phyloP scores from a whole-genome alignment of 208 protist species.

The Leishmania martiniquensis region DNA sequence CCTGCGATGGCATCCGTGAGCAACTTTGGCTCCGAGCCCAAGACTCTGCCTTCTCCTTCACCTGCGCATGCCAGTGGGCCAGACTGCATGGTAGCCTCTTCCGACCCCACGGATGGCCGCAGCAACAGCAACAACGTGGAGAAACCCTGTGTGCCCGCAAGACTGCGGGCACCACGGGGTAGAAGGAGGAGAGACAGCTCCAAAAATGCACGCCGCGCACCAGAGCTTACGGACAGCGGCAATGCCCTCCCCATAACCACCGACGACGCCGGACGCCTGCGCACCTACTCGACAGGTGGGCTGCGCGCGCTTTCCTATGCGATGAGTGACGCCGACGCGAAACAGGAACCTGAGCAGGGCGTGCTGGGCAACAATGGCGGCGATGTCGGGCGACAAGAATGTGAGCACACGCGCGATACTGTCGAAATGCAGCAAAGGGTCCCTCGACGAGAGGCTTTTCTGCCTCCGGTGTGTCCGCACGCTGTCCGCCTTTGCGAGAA shows the following conservation, averaged over 20 bases:
- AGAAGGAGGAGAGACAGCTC: background rate
- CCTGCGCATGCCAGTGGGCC: background rate
- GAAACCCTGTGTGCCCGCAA: background rate
- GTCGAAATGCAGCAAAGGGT: background rate
- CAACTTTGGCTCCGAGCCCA: background rate
- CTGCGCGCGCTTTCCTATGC: background rate
- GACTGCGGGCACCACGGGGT: background rate
- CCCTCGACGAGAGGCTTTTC: background rate
- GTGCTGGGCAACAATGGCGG: background rate
- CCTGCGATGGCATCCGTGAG: background rate
- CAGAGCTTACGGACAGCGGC: background rate
- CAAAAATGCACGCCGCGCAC: background rate
- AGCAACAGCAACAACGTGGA: background rate
- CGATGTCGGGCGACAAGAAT: background rate
- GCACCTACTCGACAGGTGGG: constrained; percentile 1
- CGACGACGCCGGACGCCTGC: no score
- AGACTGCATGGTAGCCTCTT: background rate
- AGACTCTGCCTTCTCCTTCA: background rate
- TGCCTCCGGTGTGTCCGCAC: background rate
- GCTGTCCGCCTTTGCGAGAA: no score
- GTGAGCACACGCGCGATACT: background rate
- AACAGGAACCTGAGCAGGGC: background rate
- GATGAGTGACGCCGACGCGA: background rate
- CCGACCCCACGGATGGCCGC: background rate
- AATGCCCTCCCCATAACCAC: background rate